Conservation (phyloP, 495 filamentous ascomycete genomes). For the Opeltia flavorubescens region DNA sequence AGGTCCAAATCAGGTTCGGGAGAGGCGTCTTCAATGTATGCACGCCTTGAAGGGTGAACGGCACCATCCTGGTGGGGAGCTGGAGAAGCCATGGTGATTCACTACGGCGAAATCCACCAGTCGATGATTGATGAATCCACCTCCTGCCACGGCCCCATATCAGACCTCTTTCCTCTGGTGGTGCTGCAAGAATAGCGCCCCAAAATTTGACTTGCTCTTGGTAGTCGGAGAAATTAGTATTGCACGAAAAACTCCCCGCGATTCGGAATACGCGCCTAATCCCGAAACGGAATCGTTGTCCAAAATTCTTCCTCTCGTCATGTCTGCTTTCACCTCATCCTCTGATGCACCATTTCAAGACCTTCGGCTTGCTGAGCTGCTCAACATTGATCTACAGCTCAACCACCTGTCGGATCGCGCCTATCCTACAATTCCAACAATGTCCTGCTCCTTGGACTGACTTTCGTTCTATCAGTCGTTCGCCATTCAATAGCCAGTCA, state of each 20-base stretch:
- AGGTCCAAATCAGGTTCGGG: conserved; percentile 7
- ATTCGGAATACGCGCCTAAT: no score
- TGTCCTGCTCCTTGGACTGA: neutral
- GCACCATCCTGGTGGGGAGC: neutral
- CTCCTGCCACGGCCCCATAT: no score
- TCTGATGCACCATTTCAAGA: conserved; percentile 8
- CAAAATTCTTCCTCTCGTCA: no score
- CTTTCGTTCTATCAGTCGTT: neutral
- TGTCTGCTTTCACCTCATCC: neutral
- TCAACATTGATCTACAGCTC: conserved; percentile 8
- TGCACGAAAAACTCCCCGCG: no score
- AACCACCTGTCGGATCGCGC: conserved; percentile 6
- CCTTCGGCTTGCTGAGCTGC: conserved; percentile 5
- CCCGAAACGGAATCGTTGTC: no score
- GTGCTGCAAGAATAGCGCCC: no score
- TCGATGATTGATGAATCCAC: no score
- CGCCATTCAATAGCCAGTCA: neutral
- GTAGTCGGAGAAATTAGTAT: no score
- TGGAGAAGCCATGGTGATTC: neutral
- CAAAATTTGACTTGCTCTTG: no score
- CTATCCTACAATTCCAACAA: conserved; percentile 4
- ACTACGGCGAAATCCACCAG: no score
- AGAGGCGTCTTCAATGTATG: conserved; percentile 83
- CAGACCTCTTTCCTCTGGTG: no score
- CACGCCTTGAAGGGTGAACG: conserved; percentile 79